Percentiles rank a stretch among this genome's conserved stretches.
Conservation (phyloP, 2,329 filamentous ascomycete genomes). For the Sporothrix variecibatus region DNA sequence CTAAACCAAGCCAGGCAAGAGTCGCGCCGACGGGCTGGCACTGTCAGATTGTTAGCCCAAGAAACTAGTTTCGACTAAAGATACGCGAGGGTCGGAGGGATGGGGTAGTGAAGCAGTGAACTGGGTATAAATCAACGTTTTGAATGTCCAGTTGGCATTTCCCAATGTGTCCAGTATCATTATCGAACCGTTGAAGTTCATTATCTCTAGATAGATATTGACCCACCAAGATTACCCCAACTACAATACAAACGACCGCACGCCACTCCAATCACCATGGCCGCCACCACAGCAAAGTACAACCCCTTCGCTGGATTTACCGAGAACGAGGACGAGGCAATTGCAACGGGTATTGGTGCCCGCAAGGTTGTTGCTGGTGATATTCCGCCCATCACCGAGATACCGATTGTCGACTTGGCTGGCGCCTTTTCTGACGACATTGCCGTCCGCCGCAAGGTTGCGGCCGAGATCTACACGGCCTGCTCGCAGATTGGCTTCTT, state of each 20-base stretch:
- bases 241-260: not conserved
- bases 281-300: not conserved
- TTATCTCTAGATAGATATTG: not conserved
- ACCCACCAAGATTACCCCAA: not conserved
- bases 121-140: constrained; percentile 1
- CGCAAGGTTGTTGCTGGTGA: not conserved
- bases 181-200: not conserved
- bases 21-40: not conserved
- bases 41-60: not conserved
- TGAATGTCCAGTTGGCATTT: not conserved
- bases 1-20: not conserved
- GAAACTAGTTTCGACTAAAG: not conserved
- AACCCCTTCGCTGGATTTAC: not conserved
- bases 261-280: not conserved
- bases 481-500: constrained; percentile 1
- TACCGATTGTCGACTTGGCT: not conserved
- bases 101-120: not conserved
- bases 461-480: not conserved
- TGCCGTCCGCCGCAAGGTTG: not conserved
- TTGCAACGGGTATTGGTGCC: not conserved
- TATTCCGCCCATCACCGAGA: not conserved
- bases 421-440: not conserved
- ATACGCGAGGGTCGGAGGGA: not conserved
- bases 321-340: not conserved
- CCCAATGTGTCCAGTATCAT: not conserved